Evolutionary conservation across 2,329 filamentous ascomycete species (phyloP), one percentile per base, ranked within the genome.

Genomic region (Talaromyces marneffei): DNA sequence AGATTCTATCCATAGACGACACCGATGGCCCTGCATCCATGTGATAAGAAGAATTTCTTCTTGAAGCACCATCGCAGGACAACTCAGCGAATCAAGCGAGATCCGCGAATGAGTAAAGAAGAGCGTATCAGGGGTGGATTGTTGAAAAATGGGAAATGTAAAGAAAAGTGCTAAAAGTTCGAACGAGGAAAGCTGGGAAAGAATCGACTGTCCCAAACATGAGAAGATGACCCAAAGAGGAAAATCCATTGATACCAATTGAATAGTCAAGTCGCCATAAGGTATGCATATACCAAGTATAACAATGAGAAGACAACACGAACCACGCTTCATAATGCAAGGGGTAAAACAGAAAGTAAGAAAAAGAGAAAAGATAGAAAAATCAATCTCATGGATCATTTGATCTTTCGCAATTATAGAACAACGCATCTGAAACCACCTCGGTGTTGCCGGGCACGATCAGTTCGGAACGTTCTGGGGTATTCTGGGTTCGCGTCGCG

Each of bases 401-500:
- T 7, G 29, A 35, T 25, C 20, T 31, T 31, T 27, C 18, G 37
- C 18, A 44, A 63, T 77, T 67, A 78, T 63, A 78, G 66, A 63
- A 78, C 69, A 54, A 65, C 68, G 63, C 76, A 78, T 61, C 71
- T 72, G 42, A 77, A 56, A 2, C 71, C 67, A 59, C 69, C 68
- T 60, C 74, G 73, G 67, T 77, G 74, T 27, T 62, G 40, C 63
- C 72, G 71, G 25, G 70, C 63, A 44, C 74, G 73, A 68, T 78
- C 74, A 25, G 73, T 68, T 40, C 75, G 74, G 65, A 76, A 75
- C 14, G 70, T 68, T 64, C 72, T 72, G 54, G 74, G 72, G 57
- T 76, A 76, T 63, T 77, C 74, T 31, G 72, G 70, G 20, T 70
- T 73, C 25, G 71, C 69, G 42, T 75, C 71, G 23, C 73, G 71